These are phyloP conservation scores for Macadamia integrifolia DNA, from an alignment of 164 flowering plant genomes.

Conservation along the genomic window DNA sequence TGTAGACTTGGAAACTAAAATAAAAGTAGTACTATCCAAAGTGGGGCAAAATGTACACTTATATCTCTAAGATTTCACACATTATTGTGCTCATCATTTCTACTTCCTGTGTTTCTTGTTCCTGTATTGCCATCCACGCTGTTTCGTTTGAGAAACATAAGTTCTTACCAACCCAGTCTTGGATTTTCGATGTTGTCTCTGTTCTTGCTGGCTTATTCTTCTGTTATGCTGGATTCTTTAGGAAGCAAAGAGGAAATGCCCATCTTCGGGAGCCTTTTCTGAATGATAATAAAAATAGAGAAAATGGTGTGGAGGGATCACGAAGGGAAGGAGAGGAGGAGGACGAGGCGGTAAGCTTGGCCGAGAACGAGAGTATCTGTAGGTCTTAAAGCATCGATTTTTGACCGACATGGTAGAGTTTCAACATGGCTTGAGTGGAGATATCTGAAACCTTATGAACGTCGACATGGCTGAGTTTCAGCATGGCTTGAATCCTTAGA, in stretches of 20 bases:
- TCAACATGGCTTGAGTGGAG: too few relatives aligned
- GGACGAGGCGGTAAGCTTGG: too few relatives aligned
- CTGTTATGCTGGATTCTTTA: slow-evolving; percentile 40
- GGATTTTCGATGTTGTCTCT: slow-evolving; percentile 44
- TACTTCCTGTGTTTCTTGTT: slow-evolving; percentile 40
- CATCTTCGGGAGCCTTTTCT: slow-evolving; percentile 54
- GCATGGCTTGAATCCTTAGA: too few relatives aligned
- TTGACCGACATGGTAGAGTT: too few relatives aligned
- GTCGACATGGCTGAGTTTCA: too few relatives aligned
- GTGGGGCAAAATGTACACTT: too few relatives aligned
- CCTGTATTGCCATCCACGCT: slow-evolving; percentile 36
- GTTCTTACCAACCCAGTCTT: slow-evolving; percentile 15
- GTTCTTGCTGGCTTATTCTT: slow-evolving; percentile 38
- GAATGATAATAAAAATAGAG: slow-evolving; percentile 21
- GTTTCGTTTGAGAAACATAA: slow-evolving; percentile 20
- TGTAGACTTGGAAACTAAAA: too few relatives aligned
- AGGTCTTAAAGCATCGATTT: too few relatives aligned
- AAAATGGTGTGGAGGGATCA: slow-evolving; percentile 15
- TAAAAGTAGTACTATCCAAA: too few relatives aligned
- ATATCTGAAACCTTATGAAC: too few relatives aligned
- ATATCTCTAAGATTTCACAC: too few relatives aligned
- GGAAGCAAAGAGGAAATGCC: slow-evolving; percentile 22
- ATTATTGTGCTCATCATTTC: neutral
- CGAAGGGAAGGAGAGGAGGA: slow-evolving; percentile 5
- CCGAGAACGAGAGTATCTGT: too few relatives aligned